Evolutionary conservation across 164 flowering plant species (phyloP).

Genomic region (Litsea cubeba): DNA sequence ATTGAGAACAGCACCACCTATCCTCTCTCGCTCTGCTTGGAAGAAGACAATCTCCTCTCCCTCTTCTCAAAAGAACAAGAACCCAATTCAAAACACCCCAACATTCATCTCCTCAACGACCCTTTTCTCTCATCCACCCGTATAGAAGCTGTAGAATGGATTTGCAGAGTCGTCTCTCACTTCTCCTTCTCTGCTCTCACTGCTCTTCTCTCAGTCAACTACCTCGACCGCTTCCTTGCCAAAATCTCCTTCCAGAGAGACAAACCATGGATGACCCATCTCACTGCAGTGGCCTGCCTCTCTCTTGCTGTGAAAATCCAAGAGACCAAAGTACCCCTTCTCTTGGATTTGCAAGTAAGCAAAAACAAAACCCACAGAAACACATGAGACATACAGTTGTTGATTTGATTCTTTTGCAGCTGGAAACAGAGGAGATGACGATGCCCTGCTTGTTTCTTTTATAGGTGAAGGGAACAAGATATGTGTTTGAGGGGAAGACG

Average conservation of each 20-base stretch:
- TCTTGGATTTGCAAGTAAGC: slow-evolving; percentile 73
- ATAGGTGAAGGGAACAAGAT: slow-evolving; percentile 59
- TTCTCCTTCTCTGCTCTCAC: slow-evolving; percentile 64
- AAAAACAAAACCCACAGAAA: not conserved
- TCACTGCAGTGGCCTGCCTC: slow-evolving; percentile 81
- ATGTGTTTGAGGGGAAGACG: slow-evolving; percentile 67
- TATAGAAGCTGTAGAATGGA: slow-evolving; percentile 63
- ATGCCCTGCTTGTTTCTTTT: slow-evolving; percentile 1
- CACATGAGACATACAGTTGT: not conserved
- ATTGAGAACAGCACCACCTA: not conserved
- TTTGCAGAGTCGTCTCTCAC: slow-evolving; percentile 49
- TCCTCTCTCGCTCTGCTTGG: slow-evolving; percentile 29
- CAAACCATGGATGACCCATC: slow-evolving; percentile 83
- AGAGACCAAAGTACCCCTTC: slow-evolving; percentile 74
- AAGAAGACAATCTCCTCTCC: slow-evolving; percentile 35
- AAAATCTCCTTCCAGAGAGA: slow-evolving; percentile 41
- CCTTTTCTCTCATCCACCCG: slow-evolving; percentile 37
- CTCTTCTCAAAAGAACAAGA: slow-evolving; percentile 48
- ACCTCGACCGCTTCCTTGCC: slow-evolving; percentile 61
- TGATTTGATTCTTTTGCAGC: not conserved
- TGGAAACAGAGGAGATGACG: not conserved
- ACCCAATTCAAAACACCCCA: slow-evolving; percentile 9
- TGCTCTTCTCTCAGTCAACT: slow-evolving; percentile 69
- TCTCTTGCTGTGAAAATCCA: slow-evolving; percentile 87
- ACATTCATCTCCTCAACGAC: slow-evolving; percentile 13